A percentile compares a stretch with the other conserved stretches of the same genome.
Evolutionary conservation across 2,329 filamentous ascomycete species (phyloP).

Genomic region (Colletotrichum lupini): DNA sequence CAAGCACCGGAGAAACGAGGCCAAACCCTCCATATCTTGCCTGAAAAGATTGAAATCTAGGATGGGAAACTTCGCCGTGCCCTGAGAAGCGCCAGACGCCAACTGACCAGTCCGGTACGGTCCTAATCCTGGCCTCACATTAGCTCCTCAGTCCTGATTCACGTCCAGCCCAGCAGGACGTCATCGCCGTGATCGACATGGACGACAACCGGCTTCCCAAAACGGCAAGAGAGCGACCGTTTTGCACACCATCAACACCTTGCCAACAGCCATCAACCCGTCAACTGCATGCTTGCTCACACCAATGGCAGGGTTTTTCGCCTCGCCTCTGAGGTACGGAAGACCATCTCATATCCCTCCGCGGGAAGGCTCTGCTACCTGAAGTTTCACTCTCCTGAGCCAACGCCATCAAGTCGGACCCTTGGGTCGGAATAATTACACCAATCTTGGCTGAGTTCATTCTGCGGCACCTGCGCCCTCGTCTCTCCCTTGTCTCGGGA

Average conservation of each 20-base stretch:
- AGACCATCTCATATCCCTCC: slow-evolving; percentile 5
- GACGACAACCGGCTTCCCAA: slow-evolving; percentile 29
- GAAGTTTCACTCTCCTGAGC: slow-evolving; percentile 17
- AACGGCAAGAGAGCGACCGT: slow-evolving; percentile 28
- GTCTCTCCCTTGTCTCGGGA: not conserved
- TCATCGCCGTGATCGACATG: slow-evolving; percentile 32
- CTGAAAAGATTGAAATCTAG: not conserved
- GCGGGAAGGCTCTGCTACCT: not conserved
- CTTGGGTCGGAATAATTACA: not conserved
- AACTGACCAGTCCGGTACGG: slow-evolving; percentile 1
- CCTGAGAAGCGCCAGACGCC: not conserved
- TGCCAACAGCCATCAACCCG: slow-evolving; percentile 4
- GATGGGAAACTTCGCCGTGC: not conserved
- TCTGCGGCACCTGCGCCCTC: not conserved
- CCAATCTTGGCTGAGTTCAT: not conserved
- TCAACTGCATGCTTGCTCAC: not conserved
- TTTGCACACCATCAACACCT: not conserved
- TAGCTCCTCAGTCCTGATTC: slow-evolving; percentile 2
- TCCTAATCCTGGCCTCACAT: not conserved
- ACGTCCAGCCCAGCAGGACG: slow-evolving; percentile 15
- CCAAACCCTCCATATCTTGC: not conserved
- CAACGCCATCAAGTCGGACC: not conserved
- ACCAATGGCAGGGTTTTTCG: not conserved
- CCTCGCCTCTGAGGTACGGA: not conserved
- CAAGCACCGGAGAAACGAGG: not conserved